Evolutionary conservation across 202 grass and related monocot genomes (phyloP), one percentile per base, ranked within the genome.

Genomic region (Musa balbisiana): DNA sequence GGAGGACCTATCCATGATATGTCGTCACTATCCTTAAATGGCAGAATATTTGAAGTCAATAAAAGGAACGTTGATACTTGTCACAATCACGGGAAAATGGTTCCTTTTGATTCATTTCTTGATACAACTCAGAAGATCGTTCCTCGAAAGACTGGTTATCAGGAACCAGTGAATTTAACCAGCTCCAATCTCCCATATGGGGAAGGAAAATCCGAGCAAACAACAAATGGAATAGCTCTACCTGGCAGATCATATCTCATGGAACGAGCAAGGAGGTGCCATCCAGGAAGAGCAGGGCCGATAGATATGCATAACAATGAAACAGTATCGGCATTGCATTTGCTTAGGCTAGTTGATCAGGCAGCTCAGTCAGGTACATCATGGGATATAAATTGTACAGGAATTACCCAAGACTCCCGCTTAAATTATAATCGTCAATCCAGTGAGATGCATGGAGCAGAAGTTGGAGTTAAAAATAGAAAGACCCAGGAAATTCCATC

Each of bases 331-430:
- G 75, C 85, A 6, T 80, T 84, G 25, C 81, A 90, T 84, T 85
- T 91, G 55, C 85, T 94, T 72, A 84, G 87, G 70, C 75, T 88
- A n/a, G 84, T 91, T 69, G 85, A 98, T 81, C 74, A 82, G 71
- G 82, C 82, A 69, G 84, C 71, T 13, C 52, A 66, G 26, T 74
- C 80, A 24, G 74, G 80, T 81, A 65, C 53, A 81, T 62, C 24
- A 11, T 73, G 67, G 69, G 69, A 76, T 81, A 53, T 70, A 74
- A 77, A 67, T 52, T 75, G 64, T 53, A 64, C 79, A 71, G 89
- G 68, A 84, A 22, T 43, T 43, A 43, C 33, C 4, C 33, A 43
- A 43, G 33, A 50, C 63, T 66, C 14, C 54, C 53, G 55, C 78
- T 69, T 72, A 55, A 52, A 76, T 0, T 84, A 60, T 65, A 24